phyloP scores from a whole-genome alignment of 2,329 filamentous ascomycete genomes.

The Pseudopithomyces maydicus region DNA sequence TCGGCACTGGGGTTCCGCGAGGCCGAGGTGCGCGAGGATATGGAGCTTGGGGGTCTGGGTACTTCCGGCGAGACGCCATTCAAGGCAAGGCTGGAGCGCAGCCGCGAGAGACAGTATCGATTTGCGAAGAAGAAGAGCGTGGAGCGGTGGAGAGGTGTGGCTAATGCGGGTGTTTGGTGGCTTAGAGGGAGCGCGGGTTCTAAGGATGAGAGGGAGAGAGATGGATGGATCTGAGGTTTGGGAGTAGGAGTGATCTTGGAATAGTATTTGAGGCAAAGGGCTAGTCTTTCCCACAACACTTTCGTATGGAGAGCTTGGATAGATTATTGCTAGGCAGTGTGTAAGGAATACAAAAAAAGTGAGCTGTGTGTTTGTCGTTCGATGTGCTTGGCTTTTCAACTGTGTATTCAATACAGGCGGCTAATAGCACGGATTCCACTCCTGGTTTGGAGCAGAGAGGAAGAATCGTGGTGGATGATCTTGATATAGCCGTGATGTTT shows the following conservation, averaged over 20 bases:
- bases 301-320: no score
- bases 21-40: conserved; percentile 43
- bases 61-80: conserved; percentile 30
- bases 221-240: conserved; percentile 31
- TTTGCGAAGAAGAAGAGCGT: conserved; percentile 42
- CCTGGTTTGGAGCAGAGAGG: no score
- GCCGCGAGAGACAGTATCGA: conserved; percentile 36
- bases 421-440: no score
- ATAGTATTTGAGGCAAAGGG: not conserved
- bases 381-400: no score
- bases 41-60: conserved; percentile 36
- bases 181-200: conserved; percentile 32
- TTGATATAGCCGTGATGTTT: no score
- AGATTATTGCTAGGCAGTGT: no score
- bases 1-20: conserved; percentile 43
- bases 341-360: no score
- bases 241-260: not conserved
- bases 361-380: no score
- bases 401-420: no score
- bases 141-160: conserved; percentile 41
- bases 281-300: not conserved
- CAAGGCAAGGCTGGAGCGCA: conserved; percentile 38
- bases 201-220: conserved; percentile 34
- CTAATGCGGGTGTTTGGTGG: conserved; percentile 42
- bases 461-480: no score